A percentile compares a stretch with the other conserved stretches of the same genome.
Conservation (phyloP, 2,329 filamentous ascomycete genomes). For the Colletotrichum musae region DNA sequence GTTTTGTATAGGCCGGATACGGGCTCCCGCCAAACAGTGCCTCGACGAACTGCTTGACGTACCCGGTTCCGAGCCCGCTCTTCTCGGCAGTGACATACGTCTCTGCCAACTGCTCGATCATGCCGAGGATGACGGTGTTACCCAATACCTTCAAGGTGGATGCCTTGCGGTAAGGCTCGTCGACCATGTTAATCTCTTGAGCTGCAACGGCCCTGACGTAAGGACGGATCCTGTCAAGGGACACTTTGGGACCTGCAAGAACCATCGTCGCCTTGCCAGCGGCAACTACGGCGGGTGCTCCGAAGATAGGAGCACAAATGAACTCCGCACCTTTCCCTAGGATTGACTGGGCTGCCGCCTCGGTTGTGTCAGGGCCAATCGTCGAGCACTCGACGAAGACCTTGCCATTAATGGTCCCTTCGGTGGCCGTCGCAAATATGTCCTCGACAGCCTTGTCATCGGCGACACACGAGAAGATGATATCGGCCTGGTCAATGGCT, state of each 20-base stretch:
- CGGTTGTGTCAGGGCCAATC: constrained; percentile 85
- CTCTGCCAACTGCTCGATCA: constrained; percentile 85
- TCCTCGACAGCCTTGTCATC: constrained; percentile 81
- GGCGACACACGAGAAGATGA: constrained; percentile 86
- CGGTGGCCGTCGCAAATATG: constrained; percentile 71
- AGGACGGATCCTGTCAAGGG: constrained; percentile 75
- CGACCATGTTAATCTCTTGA: constrained; percentile 78
- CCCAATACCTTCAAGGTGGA: constrained; percentile 85
- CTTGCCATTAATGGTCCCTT: constrained; percentile 75
- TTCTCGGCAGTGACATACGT: constrained; percentile 86
- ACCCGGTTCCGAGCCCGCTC: constrained; percentile 78
- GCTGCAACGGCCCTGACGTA: constrained; percentile 83
- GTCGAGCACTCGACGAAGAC: constrained; percentile 91
- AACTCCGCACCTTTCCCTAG: constrained; percentile 77
- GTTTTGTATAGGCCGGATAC: constrained; percentile 80
- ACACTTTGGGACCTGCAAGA: constrained; percentile 73
- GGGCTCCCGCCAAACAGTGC: constrained; percentile 79
- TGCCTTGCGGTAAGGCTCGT: constrained; percentile 77
- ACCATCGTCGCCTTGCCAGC: constrained; percentile 80
- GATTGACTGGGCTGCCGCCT: constrained; percentile 72
- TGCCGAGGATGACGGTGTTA: constrained; percentile 88
- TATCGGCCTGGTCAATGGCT: constrained; percentile 77
- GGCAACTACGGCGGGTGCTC: constrained; percentile 79
- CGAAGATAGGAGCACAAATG: constrained; percentile 80
- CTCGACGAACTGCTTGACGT: constrained; percentile 80